Conservation (phyloP, 805 yeast genomes). For the Kregervanrija delftensis region DNA sequence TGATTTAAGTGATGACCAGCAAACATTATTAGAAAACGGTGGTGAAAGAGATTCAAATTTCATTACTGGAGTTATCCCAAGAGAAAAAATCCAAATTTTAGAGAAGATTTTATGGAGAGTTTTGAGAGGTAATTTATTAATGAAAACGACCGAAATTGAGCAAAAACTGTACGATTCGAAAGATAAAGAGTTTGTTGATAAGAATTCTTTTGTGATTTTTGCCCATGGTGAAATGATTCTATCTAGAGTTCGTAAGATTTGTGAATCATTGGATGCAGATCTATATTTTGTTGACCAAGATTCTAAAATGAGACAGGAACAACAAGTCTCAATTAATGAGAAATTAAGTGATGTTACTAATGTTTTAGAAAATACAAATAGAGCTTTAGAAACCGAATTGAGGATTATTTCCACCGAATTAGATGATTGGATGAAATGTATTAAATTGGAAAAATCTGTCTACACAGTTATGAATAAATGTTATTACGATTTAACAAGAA, state of each 20-base stretch:
- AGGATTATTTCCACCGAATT: constrained; percentile 58
- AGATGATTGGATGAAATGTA: constrained; percentile 47
- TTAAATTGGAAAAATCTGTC: constrained; percentile 51
- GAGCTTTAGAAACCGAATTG: constrained; percentile 57
- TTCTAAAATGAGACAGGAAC: constrained; percentile 29
- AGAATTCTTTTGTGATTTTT: constrained; percentile 80
- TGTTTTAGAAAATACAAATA: constrained; percentile 41
- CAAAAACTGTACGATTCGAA: constrained; percentile 62
- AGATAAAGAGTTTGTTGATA: constrained; percentile 50
- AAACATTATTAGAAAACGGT: constrained; percentile 33
- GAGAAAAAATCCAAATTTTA: constrained; percentile 60
- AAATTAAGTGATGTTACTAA: constrained; percentile 47
- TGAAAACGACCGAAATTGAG: constrained; percentile 65
- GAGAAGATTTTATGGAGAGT: constrained; percentile 89
- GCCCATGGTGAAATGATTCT: constrained; percentile 81
- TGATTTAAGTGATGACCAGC: constrained; percentile 23
- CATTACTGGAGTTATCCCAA: constrained; percentile 76
- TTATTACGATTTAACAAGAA: constrained; percentile 59
- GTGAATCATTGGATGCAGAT: constrained; percentile 85
- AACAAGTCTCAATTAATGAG: constrained; percentile 37
- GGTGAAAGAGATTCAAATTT: constrained; percentile 36
- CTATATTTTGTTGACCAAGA: constrained; percentile 55
- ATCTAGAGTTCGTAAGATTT: constrained; percentile 68
- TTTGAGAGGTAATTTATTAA: constrained; percentile 83
- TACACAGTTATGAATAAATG: constrained; percentile 57